phyloP scores from a whole-genome alignment of 2,329 filamentous ascomycete genomes.

The Onygenales sp. region DNA sequence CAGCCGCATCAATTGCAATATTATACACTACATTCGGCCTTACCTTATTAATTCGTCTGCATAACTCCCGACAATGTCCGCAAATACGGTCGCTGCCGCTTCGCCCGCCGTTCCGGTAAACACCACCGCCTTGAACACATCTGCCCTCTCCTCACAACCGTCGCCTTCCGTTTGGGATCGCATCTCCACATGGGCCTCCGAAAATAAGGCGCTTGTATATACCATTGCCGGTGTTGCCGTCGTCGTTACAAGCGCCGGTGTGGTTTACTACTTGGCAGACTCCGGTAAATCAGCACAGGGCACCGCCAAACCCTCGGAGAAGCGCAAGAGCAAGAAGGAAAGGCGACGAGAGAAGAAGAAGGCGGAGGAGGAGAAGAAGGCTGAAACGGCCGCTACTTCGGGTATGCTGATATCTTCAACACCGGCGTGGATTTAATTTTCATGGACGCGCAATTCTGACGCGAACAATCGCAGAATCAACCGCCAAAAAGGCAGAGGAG shows the following conservation, averaged over 20 bases:
- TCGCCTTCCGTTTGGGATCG: constrained; percentile 61
- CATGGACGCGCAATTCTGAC: not conserved
- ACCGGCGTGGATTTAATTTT: not conserved
- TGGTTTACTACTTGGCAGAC: constrained; percentile 74
- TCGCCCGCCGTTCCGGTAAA: not conserved
- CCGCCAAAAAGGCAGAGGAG: constrained; percentile 32
- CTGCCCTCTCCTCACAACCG: constrained; percentile 2
- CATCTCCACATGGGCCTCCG: constrained; percentile 81
- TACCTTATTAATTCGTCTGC: not conserved
- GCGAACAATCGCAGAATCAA: not conserved
- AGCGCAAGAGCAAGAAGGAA: constrained; percentile 83
- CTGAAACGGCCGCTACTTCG: constrained; percentile 34
- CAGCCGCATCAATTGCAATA: not conserved
- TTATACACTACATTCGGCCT: not conserved
- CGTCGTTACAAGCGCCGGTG: constrained; percentile 82
- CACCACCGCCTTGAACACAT: not conserved
- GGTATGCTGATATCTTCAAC: constrained; percentile 25
- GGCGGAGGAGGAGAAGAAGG: constrained; percentile 41
- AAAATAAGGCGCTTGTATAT: constrained; percentile 93
- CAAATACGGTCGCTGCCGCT: not conserved
- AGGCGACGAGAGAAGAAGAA: constrained; percentile 77
- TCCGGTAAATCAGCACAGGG: constrained; percentile 30
- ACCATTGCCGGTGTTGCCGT: constrained; percentile 91
- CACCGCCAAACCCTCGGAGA: constrained; percentile 31
- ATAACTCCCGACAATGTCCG: constrained; percentile 4